These are phyloP conservation scores for Symbiodinium pilosum DNA, from an alignment of 73 alveolate species.

Conservation along the genomic window DNA sequence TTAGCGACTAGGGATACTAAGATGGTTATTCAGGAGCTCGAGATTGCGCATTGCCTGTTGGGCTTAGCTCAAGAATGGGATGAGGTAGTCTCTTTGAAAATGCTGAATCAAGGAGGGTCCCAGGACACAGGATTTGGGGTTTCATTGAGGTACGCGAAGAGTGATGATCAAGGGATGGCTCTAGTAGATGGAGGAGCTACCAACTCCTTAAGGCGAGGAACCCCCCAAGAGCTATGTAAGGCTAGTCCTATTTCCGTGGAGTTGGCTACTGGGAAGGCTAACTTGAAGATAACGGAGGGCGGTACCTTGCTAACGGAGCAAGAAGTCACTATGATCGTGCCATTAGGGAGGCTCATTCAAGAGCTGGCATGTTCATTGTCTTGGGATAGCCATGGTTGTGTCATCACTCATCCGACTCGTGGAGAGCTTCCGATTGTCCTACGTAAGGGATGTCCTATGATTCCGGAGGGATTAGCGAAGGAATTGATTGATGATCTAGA, in stretches of 20 bases:
- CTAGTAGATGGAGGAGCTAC: neutral
- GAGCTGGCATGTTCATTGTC: neutral
- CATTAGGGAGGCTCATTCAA: neutral
- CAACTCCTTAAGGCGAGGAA: neutral
- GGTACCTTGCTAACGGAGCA: neutral
- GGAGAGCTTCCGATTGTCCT: neutral
- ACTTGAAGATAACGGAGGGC: neutral
- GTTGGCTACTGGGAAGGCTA: neutral
- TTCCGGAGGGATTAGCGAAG: neutral
- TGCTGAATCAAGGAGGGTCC: neutral
- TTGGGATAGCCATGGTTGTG: neutral
- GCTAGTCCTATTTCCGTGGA: neutral
- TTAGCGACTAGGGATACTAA: neutral
- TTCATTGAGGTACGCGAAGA: neutral
- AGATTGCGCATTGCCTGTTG: neutral
- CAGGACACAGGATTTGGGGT: neutral
- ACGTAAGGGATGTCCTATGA: neutral
- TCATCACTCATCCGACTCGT: neutral
- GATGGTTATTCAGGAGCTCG: no score
- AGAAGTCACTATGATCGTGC: neutral
- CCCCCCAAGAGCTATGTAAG: neutral
- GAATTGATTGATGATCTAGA: neutral
- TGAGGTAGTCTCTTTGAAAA: neutral
- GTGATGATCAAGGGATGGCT: neutral
- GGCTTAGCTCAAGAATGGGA: neutral